phyloP scores from a whole-genome alignment of 345 rosid species.

The Melaleuca quinquenervia region DNA sequence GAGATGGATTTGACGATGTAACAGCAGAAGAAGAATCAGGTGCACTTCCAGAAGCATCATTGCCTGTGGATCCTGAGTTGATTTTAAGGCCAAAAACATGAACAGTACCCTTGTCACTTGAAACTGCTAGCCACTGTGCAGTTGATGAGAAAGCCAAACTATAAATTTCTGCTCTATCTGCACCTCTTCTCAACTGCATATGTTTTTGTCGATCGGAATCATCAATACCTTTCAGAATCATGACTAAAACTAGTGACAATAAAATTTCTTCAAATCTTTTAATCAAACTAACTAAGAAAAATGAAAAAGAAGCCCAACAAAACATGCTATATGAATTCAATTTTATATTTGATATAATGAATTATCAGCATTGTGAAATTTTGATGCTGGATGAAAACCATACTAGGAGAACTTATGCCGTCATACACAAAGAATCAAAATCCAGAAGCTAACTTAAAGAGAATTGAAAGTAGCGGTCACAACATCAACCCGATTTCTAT shows the following conservation, averaged over 20 bases:
- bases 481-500: background rate
- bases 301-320: background rate
- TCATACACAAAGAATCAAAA: background rate
- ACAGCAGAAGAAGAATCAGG: conserved; percentile 22
- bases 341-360: background rate
- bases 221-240: background rate
- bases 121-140: conserved; percentile 88
- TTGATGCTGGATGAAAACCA: background rate
- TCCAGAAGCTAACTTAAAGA: background rate
- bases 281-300: background rate
- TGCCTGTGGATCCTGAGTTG: conserved; percentile 41
- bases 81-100: conserved; percentile 89
- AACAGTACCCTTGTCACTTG: conserved; percentile 97
- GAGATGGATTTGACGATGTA: conserved; percentile 40
- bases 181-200: conserved; percentile 85
- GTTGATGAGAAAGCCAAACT: conserved; percentile 90
- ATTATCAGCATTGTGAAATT: background rate
- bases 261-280: background rate
- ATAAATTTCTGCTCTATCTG: conserved; percentile 94
- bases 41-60: conserved; percentile 28
- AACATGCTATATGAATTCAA: background rate
- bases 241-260: background rate
- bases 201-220: background rate
- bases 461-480: background rate
- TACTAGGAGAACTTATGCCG: background rate